phyloP scores from a whole-genome alignment of 805 yeast species.

The Candida hungchunana region DNA sequence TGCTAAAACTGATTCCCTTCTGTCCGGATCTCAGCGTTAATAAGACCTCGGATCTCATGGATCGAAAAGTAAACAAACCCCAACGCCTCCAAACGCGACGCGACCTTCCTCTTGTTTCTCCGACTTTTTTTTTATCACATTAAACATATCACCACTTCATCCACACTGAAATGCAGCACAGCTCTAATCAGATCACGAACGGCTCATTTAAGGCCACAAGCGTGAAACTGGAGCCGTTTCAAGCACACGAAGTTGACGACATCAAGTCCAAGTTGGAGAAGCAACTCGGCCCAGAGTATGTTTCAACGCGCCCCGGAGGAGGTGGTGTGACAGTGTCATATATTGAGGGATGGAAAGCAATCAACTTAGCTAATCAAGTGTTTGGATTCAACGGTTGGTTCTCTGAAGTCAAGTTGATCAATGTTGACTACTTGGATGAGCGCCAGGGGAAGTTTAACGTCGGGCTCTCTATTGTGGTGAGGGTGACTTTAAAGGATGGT shows the following conservation, averaged over 20 bases:
- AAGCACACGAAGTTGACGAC: constrained; percentile 20
- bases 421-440: constrained; percentile 69
- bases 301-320: constrained; percentile 71
- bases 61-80: constrained; percentile 4
- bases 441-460: constrained; percentile 53
- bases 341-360: constrained; percentile 81
- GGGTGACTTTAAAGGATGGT: constrained; percentile 73
- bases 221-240: constrained; percentile 20
- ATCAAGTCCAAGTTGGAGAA: constrained; percentile 37
- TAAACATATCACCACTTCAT: too few species aligned
- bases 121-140: too few species aligned
- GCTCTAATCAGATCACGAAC: constrained; percentile 14
- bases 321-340: constrained; percentile 67
- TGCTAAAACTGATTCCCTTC: too few species aligned
- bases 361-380: constrained; percentile 73
- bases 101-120: too few species aligned
- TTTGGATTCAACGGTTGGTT: constrained; percentile 86
- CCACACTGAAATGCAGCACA: background rate
- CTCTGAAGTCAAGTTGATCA: constrained; percentile 61
- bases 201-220: constrained; percentile 6
- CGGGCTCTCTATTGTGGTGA: constrained; percentile 68
- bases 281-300: constrained; percentile 71
- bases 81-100: constrained; percentile 4
- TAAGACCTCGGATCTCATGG: background rate
- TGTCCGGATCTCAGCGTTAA: background rate